Evolutionary conservation across 345 rosid species (phyloP).

Genomic region (Salix viminalis): DNA sequence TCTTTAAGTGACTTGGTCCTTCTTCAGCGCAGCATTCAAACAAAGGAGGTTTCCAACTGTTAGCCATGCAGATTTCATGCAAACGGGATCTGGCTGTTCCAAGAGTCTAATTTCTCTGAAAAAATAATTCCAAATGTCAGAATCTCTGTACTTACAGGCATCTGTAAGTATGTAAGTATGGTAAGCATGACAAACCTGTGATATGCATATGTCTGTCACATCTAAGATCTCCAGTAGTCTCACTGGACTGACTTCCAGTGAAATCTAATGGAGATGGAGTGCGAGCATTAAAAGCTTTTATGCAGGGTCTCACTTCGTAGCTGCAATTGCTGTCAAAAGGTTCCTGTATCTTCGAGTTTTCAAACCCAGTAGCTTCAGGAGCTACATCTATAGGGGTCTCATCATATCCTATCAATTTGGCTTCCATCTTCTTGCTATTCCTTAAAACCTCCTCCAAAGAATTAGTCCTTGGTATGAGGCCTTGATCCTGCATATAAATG

Average conservation of each 20-base stretch:
- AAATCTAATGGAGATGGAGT: slow-evolving; percentile 14
- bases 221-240: slow-evolving; percentile 3
- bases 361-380: slow-evolving; percentile 21
- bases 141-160: not conserved
- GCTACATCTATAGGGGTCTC: slow-evolving; percentile 51
- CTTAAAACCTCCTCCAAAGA: slow-evolving; percentile 55
- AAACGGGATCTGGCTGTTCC: slow-evolving; percentile 57
- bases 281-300: slow-evolving; percentile 13
- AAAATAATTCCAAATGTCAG: slow-evolving; percentile 3
- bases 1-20: slow-evolving; percentile 70
- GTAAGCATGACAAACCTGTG: slow-evolving; percentile 20
- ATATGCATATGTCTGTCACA: not conserved
- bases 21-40: slow-evolving; percentile 68
- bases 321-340: slow-evolving; percentile 8
- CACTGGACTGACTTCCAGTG: slow-evolving; percentile 16
- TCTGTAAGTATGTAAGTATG: not conserved
- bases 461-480: slow-evolving; percentile 40
- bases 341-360: slow-evolving; percentile 28
- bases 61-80: slow-evolving; percentile 57
- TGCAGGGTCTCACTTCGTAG: slow-evolving; percentile 22
- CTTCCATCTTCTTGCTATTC: slow-evolving; percentile 43
- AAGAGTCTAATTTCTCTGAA: slow-evolving; percentile 37
- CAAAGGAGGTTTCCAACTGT: slow-evolving; percentile 65
- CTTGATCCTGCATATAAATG: slow-evolving; percentile 48
- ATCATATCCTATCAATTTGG: slow-evolving; percentile 74